Evolutionary conservation across 306 rosid species (phyloP).

Genomic region (Glycine soja): DNA sequence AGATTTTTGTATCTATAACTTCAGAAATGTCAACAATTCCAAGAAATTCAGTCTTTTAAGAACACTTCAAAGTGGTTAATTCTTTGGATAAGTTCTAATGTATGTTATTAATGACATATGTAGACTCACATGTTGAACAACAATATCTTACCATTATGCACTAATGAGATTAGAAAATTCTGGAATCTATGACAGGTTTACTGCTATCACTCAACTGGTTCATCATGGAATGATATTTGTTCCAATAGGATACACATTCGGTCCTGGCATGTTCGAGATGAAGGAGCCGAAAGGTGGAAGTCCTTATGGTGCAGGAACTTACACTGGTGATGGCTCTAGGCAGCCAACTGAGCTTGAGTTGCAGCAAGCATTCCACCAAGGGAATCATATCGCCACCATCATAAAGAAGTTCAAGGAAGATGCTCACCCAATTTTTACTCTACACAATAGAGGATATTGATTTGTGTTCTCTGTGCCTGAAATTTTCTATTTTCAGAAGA

Average conservation of each 20-base stretch:
- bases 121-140: not conserved
- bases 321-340: constrained; percentile 68
- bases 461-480: not conserved
- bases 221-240: constrained; percentile 82
- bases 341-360: constrained; percentile 70
- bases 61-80: constrained; percentile 10
- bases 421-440: not conserved
- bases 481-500: not conserved
- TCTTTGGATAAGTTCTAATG: not conserved
- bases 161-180: not conserved
- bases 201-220: constrained; percentile 76
- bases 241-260: constrained; percentile 79
- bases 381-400: constrained; percentile 66
- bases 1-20: not conserved
- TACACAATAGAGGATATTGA: not conserved
- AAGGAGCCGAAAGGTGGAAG: constrained; percentile 71
- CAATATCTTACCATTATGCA: not conserved
- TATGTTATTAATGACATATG: not conserved
- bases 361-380: constrained; percentile 79
- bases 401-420: constrained; percentile 73
- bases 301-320: constrained; percentile 82
- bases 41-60: not conserved
- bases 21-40: not conserved
- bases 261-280: constrained; percentile 79
- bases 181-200: constrained; percentile 61